Percentiles rank a stretch among this genome's conserved stretches.
These are phyloP conservation scores for Pythium scleroteichum DNA, from an alignment of 352 stramenopile genomes.

Conservation along the genomic window DNA sequence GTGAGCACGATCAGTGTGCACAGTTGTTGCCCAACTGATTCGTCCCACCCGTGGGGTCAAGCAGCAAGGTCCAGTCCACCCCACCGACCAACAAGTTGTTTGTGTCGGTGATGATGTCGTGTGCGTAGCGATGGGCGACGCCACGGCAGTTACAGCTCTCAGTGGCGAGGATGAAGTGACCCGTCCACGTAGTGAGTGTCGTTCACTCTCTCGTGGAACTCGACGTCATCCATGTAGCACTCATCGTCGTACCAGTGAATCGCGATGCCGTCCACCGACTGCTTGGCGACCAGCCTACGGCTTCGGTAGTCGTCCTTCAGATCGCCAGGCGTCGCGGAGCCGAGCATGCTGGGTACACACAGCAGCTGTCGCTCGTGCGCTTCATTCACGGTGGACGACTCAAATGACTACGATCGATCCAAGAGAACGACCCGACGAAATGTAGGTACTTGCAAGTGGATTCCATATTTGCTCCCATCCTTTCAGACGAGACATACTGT, in stretches of 20 bases:
- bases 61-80: conserved; percentile 93
- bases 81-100: conserved; percentile 88
- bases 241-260: conserved; percentile 89
- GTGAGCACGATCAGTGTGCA: conserved; percentile 77
- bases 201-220: conserved; percentile 72
- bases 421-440: no score
- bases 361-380: conserved; percentile 39
- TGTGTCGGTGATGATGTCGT: conserved; percentile 90
- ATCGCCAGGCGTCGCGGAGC: conserved; percentile 52
- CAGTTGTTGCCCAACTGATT: conserved; percentile 88
- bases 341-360: conserved; percentile 67
- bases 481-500: no score
- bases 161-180: conserved; percentile 64
- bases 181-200: conserved; percentile 71
- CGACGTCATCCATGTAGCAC: conserved; percentile 70
- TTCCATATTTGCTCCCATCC: no score
- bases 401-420: no score
- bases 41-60: conserved; percentile 85
- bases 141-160: conserved; percentile 81
- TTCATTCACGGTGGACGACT: conserved; percentile 91
- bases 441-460: no score
- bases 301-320: conserved; percentile 51
- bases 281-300: conserved; percentile 79
- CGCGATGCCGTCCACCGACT: conserved; percentile 90
- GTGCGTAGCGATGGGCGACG: conserved; percentile 80